Base-by-base conservation (phyloP, 2,329 filamentous ascomycete genomes). In the Pseudopithomyces chartarum region DNA sequence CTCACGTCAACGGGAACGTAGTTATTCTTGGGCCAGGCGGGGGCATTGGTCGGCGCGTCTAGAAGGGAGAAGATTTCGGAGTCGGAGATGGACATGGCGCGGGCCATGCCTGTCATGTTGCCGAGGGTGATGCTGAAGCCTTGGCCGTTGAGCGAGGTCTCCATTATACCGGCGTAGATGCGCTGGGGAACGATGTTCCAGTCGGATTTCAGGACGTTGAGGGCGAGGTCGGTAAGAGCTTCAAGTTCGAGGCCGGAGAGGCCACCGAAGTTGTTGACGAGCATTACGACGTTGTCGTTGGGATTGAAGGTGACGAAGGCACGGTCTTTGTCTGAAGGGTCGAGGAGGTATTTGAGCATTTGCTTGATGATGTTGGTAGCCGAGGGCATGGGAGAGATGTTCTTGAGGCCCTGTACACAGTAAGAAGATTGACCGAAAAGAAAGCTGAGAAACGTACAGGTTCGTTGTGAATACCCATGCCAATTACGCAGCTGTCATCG, bases 81-180 rank as follows among this genome's bases (percentile, higher is more conserved):
- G 15, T 73, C 67, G 0, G 71, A 64, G n/a, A 77, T 65, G 4
- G 69, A 66, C 60, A 79, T 78, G 11, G 76, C 67, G 26, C 71
- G 69, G 6, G 79, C 77, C 61, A 81, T 79, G 34, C 77, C 73
- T 2, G 78, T 78, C 46, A 85, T 70, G 60, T 85, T 85, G 32
- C 81, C 81, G 0, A 85, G 68, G 0, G 82, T 84, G 32, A 85
- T 80, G 7, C 80, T 83, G 75, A 84, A 85, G 4, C 83, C 83
- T 6, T 83, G 82, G 1, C 79, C 83, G 60, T 85, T 85, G 8
- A 85, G 70, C 0, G 81, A 84, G 0, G 82, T 84, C 57, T 84
- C 82, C 44, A 85, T 81, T 2, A 78, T 71, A 6, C 79, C 79
- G 1, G 78, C 76, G 58, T 82, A 81, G 40, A 82, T 79, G 45